These are phyloP conservation scores for Naganishia albida DNA, from an alignment of 1,284 basidiomycete species.

Conservation along the genomic window DNA sequence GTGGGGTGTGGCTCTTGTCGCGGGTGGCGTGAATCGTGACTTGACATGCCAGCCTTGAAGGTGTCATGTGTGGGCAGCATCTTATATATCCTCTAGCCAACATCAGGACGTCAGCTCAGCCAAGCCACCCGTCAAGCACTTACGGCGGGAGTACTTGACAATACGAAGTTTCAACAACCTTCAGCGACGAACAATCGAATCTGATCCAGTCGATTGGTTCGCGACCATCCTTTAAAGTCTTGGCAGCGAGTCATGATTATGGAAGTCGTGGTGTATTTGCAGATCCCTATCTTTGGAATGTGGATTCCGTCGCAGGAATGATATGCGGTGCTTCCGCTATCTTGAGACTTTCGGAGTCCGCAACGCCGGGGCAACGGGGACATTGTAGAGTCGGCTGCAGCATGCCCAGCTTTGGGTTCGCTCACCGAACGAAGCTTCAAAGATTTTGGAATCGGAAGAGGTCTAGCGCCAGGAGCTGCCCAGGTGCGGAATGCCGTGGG, in stretches of 20 bases:
- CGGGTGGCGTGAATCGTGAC: too few relatives aligned
- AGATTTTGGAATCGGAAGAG: too few relatives aligned
- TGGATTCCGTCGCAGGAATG: slow-evolving; percentile 2
- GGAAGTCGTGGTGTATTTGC: slow-evolving; percentile 1
- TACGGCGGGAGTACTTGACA: slow-evolving; percentile 3
- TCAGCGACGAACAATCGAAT: background rate
- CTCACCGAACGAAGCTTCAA: too few relatives aligned
- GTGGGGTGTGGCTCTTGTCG: too few relatives aligned
- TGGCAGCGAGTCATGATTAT: background rate
- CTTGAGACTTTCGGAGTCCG: background rate
- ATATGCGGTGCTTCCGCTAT: background rate
- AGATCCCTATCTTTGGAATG: slow-evolving; percentile 11
- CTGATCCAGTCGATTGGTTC: slow-evolving; percentile 1
- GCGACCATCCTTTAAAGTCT: background rate
- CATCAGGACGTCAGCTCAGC: background rate
- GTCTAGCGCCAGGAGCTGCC: too few relatives aligned
- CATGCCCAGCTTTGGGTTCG: too few relatives aligned
- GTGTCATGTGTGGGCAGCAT: background rate
- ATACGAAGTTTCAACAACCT: background rate
- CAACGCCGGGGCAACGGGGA: too few relatives aligned
- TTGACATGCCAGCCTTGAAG: too few relatives aligned
- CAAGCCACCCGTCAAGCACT: background rate
- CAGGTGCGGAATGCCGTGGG: too few relatives aligned
- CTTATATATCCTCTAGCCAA: background rate
- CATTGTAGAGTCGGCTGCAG: too few relatives aligned